A percentile compares a stretch with the other conserved stretches of the same genome.
Conservation (phyloP, 192 early-diverging fungal species). For the Coemansia erecta region DNA sequence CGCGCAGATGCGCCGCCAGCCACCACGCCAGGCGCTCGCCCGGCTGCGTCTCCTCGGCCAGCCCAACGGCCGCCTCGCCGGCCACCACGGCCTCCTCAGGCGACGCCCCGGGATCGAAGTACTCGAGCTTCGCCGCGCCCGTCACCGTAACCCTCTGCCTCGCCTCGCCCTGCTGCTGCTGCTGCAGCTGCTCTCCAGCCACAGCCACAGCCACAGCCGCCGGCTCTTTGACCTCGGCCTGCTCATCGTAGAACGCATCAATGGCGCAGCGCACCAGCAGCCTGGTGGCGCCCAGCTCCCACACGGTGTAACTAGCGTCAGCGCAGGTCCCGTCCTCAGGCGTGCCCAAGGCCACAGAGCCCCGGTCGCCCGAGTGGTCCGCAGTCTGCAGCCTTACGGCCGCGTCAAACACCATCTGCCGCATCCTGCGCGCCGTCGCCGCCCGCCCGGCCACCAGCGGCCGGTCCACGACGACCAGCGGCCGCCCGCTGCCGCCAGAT, state of each 20-base stretch:
- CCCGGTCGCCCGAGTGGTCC: slow-evolving; percentile 8
- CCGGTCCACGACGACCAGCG: slow-evolving; percentile 27
- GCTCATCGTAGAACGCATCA: slow-evolving; percentile 20
- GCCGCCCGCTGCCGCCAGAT: not conserved
- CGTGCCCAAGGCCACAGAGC: slow-evolving; percentile 15
- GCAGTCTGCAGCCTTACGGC: slow-evolving; percentile 13
- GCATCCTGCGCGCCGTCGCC: slow-evolving; percentile 32
- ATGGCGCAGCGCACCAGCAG: slow-evolving; percentile 40
- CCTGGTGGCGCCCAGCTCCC: slow-evolving; percentile 43
- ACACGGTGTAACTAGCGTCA: slow-evolving; percentile 40
- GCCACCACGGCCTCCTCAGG: slow-evolving; percentile 16
- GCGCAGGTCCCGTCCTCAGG: not conserved
- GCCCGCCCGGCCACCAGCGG: slow-evolving; percentile 19
- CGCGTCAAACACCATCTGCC: slow-evolving; percentile 23
- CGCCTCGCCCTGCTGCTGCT: too few species aligned
- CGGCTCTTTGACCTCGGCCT: not conserved
- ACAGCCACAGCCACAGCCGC: not conserved
- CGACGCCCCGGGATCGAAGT: slow-evolving; percentile 6
- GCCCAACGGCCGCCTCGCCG: not conserved
- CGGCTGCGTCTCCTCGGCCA: slow-evolving; percentile 28
- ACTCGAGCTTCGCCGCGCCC: slow-evolving; percentile 35
- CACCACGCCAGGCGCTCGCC: slow-evolving; percentile 49
- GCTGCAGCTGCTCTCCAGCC: too few species aligned
- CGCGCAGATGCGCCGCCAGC: slow-evolving; percentile 37
- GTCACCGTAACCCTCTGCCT: slow-evolving; percentile 21